Base-by-base conservation (phyloP, 345 rosid genomes). In the Salix dunnii region DNA sequence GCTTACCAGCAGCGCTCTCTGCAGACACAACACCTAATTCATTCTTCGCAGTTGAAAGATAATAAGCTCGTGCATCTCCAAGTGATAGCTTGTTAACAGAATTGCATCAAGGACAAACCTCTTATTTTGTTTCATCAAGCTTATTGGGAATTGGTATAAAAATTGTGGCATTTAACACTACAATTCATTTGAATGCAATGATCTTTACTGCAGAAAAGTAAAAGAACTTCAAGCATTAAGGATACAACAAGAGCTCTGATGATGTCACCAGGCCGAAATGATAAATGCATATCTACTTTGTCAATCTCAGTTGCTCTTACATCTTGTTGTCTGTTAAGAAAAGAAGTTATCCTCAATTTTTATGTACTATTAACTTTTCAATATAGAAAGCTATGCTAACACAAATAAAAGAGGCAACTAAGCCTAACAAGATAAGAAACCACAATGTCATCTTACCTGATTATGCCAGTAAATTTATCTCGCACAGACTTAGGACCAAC, bases 31-130 rank as follows among this genome's bases (percentile, higher is more conserved):
- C 97, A 25, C 99, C 99, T 25, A 93, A 89, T 69, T 95, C 97
- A 72, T 95, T 93, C 85, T 90, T 85, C 13, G 96, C 97, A 2
- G 99, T 95, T 60, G 99, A 91, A 46, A 95, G 84, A 82, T 90
- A 90, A 85, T 95, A 95, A 62, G 99, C 96, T 74, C 97, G 93
- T 58, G 97, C 89, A 85, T 95, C 99, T 79, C 99, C 99, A 42
- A 93, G 94, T 31, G 99, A 95, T 71, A 94, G 87, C 99, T 95
- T 76, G 40, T 65, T 13, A 65, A 40, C 80, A 72, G 46, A 62
- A 30, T 62, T 21, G 8, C 2, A 78, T 81, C 77, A 82, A 85
- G 82, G 84, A 63, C 49, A 62, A 53, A 46, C 49, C 14, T 46
- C 6, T 14, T 46, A 13, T 46, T 46, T 46, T 46, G 49, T 46